Base-by-base conservation (phyloP, 306 rosid species). In the Lupinus albus region DNA sequence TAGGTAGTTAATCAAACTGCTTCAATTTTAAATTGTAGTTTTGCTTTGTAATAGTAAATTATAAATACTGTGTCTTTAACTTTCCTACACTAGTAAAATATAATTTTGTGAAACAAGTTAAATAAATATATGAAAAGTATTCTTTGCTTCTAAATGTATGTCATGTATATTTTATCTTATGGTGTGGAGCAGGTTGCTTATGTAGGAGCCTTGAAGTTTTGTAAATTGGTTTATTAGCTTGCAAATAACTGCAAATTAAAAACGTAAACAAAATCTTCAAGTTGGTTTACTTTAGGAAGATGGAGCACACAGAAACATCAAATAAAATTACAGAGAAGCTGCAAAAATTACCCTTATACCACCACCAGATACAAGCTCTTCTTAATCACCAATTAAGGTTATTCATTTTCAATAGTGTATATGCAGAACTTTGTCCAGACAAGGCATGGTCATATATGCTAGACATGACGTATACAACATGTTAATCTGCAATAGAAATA, bases 401-500 rank as follows among this genome's bases (percentile, higher is more conserved):
- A 25, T 25, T 35, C 30, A 41, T 32, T 53, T 65, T 42, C 44
- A 25, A 20, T 13, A 53, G 56, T 36, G 44, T 50, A 49, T n/a
- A n/a, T n/a, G n/a, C 61, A 13, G 48, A 60, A 51, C 13, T 10
- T 48, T 68, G 48, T 45, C 58, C 50, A 28, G 60, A 54, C 51
- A 48, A 73, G 51, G 11, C 30, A 62, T 72, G 2, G 1, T 60
- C 61, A 61, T 49, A 25, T 25, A 71, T 14, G 71, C 81, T 72
- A 81, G 61, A 76, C 79, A 77, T 81, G 82, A 73, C 85, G 79
- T 58, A 81, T 77, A 81, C 82, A 81, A 10, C 35, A 72, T 68
- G 76, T 68, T 72, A 67, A 76, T 50, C 54, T 46, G 68, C 69
- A 59, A 25, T 38, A 51, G 25, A 61, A 67, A 76, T 32, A 67